Percentiles rank a stretch among this genome's conserved stretches.
These are phyloP conservation scores for Hyphopichia homilentoma DNA, from an alignment of 805 yeast species.

Conservation along the genomic window DNA sequence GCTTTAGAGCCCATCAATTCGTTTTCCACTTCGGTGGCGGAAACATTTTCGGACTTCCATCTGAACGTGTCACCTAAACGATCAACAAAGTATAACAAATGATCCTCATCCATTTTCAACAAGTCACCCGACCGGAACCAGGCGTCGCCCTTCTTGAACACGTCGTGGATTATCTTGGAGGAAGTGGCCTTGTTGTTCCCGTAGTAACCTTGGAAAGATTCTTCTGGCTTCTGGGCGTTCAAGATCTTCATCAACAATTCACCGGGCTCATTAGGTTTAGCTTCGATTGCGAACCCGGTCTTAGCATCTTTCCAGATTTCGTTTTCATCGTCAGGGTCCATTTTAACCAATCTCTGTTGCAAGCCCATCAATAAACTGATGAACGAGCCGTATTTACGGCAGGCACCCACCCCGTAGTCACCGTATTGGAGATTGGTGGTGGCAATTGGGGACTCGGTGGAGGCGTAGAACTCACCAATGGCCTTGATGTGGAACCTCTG, in stretches of 20 bases:
- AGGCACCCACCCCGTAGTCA: conserved; percentile 81
- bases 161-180: conserved; percentile 69
- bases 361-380: conserved; percentile 48
- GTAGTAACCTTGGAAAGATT: conserved; percentile 84
- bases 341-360: conserved; percentile 60
- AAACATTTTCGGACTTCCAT: conserved; percentile 95
- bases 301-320: conserved; percentile 64
- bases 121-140: conserved; percentile 90
- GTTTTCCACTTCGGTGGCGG: conserved; percentile 90
- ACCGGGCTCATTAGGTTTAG: conserved; percentile 69
- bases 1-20: conserved; percentile 48
- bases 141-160: conserved; percentile 83
- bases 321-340: conserved; percentile 78
- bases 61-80: conserved; percentile 93
- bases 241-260: conserved; percentile 78
- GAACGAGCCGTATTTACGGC: conserved; percentile 70
- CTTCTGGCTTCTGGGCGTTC: conserved; percentile 59
- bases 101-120: conserved; percentile 62
- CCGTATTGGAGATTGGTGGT: conserved; percentile 78
- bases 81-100: conserved; percentile 80
- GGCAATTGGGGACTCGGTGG: conserved; percentile 90
- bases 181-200: conserved; percentile 78
- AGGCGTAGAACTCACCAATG: conserved; percentile 89
- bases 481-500: conserved; percentile 67
- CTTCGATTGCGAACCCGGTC: conserved; percentile 55